These are phyloP conservation scores for Aegle marmelos DNA, from an alignment of 345 rosid species.

Conservation along the genomic window DNA sequence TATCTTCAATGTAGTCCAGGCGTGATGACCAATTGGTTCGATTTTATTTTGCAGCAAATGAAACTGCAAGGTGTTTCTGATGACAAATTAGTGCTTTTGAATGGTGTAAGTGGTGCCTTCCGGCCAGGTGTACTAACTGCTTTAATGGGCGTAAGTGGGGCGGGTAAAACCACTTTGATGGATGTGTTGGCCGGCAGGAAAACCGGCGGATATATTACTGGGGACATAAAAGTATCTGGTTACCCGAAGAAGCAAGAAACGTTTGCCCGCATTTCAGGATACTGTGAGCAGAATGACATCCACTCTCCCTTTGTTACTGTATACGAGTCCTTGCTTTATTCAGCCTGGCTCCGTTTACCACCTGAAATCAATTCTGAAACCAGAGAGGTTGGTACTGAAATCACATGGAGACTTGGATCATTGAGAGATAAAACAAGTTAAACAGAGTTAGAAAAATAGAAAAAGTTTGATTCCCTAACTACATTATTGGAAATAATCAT, in stretches of 20 bases:
- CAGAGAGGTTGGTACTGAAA: conserved; percentile 30
- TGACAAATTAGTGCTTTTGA: conserved; percentile 43
- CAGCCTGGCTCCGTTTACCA: conserved; percentile 60
- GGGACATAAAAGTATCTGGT: conserved; percentile 41
- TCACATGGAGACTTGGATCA: background rate
- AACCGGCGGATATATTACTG: conserved; percentile 49
- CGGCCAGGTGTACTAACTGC: conserved; percentile 60
- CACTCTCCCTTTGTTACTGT: conserved; percentile 56
- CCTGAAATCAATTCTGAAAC: conserved; percentile 28
- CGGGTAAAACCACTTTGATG: conserved; percentile 60
- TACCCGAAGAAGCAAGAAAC: conserved; percentile 58
- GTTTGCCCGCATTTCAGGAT: conserved; percentile 52
- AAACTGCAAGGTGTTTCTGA: conserved; percentile 33
- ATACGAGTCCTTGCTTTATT: conserved; percentile 49
- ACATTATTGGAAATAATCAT: background rate
- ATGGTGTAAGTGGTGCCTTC: conserved; percentile 47
- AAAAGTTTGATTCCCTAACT: background rate
- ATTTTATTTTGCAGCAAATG: conserved; percentile 40
- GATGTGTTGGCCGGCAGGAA: conserved; percentile 59
- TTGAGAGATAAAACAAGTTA: background rate
- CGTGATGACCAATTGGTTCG: background rate
- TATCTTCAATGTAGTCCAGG: background rate
- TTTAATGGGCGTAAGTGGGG: conserved; percentile 58
- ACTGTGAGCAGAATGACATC: conserved; percentile 58
- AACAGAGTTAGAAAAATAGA: conserved; percentile 55